Conservation (phyloP, 345 rosid species). For the Salix koriyanagi region DNA sequence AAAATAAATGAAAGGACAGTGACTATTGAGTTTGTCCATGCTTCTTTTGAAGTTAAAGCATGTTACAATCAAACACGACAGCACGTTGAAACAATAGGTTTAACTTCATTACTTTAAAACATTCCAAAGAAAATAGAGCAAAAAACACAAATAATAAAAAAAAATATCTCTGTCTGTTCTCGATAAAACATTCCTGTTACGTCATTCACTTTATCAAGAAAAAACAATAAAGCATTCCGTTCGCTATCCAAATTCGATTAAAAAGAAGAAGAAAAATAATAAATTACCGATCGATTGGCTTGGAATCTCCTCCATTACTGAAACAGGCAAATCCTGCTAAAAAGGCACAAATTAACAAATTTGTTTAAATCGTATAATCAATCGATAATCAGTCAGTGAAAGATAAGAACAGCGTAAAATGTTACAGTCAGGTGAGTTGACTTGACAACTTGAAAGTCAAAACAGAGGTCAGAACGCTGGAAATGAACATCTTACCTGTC, state of each 20-base stretch:
- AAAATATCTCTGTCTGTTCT: too few species aligned
- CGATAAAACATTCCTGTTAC: not conserved
- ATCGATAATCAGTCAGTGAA: not conserved
- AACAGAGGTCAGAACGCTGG: not conserved
- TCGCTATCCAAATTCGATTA: not conserved
- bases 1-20: not conserved
- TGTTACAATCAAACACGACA: not conserved
- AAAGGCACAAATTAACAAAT: not conserved
- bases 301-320: slow-evolving; percentile 49
- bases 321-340: not conserved
- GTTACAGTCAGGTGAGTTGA: not conserved
- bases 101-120: not conserved
- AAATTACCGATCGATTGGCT: slow-evolving; percentile 39
- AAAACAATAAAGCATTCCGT: not conserved
- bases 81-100: not conserved
- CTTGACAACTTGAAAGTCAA: not conserved
- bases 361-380: not conserved
- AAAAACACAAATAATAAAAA: too few species aligned
- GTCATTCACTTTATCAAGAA: not conserved
- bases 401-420: not conserved
- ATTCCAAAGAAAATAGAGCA: not conserved
- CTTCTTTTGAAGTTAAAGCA: not conserved
- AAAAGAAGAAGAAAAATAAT: not conserved
- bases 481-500: not conserved
- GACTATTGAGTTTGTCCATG: not conserved